Evolutionary conservation across 116 monocot genomes (phyloP).

Genomic region (Phalaenopsis hybrid): DNA sequence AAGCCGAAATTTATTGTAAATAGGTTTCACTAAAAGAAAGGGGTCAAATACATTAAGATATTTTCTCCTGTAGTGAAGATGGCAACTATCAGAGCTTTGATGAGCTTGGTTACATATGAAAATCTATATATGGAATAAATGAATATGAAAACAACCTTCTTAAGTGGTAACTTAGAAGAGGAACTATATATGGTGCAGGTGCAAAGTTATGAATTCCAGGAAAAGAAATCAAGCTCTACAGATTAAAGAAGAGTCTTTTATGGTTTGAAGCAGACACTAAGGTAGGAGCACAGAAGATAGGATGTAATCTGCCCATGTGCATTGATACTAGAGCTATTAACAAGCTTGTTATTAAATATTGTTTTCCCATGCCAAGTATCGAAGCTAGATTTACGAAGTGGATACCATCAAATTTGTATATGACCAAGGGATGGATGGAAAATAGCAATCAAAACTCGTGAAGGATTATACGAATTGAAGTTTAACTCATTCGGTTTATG

Average conservation of each 20-base stretch:
- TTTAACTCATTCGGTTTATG: no score
- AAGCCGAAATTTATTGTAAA: not conserved
- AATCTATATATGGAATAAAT: not conserved
- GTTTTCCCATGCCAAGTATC: no score
- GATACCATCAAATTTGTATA: no score
- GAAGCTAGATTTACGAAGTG: no score
- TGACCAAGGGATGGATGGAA: no score
- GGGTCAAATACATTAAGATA: not conserved
- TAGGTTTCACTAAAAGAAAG: not conserved
- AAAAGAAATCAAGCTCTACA: not conserved
- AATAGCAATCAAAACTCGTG: no score
- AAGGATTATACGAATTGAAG: no score
- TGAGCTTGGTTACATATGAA: not conserved
- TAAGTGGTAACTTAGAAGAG: not conserved
- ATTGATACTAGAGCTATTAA: no score
- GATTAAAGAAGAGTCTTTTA: not conserved
- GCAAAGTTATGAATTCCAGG: not conserved
- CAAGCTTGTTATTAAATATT: no score
- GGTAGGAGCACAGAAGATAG: not conserved
- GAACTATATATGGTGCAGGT: not conserved
- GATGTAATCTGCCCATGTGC: no score
- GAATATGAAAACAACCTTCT: not conserved
- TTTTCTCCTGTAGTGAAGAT: not conserved
- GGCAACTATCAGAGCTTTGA: not conserved
- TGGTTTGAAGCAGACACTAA: constrained; percentile 1